Evolutionary conservation across 2,329 filamentous ascomycete genomes (phyloP), one percentile per base, ranked within the genome.

Genomic region (Seiridium cupressi): DNA sequence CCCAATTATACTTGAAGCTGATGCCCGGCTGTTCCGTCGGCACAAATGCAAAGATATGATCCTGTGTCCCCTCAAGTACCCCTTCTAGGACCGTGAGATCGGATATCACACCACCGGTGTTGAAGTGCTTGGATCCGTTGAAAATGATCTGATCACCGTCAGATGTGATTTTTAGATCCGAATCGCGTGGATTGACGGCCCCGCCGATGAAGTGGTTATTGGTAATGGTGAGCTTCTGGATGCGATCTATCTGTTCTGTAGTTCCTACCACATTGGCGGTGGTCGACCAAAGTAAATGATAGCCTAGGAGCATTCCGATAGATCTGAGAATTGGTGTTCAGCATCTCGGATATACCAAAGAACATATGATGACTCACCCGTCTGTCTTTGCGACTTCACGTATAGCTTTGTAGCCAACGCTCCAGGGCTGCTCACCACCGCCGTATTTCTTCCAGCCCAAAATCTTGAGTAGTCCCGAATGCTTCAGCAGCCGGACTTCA

Each of bases 121-220:
- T 89, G 77, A 89, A 89, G 72, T 83, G 78, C 70, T 90, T 90
- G 71, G 78, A 80, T 1, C 87, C 86, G 60, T 84, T 83, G 70
- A 87, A 89, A 2, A 86, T 69, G 11, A 89, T 70, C 2, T 80
- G 73, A 3, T 85, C 81, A 1, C 82, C 84, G 1, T 84, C 77
- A 1, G 77, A 71, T 0, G 77, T 84, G 62, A 88, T 85, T 36
- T 78, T 81, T 7, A 88, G 72, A 64, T 89, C 86, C 44, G 75
- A 84, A 67, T 89, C 86, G 3, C 87, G 81, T 0, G 86, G 86
- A 63, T 89, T 89, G 26, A 89, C 87, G 0, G 87, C 84, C 32
- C 84, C 87, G 6, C 87, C 86, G 11, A 89, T 79, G 62, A 88
- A 89, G 71, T 84, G 87, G 69, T 89, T 89, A 73, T 88, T 88